These are phyloP conservation scores for Monosporozyma unispora DNA, from an alignment of 805 yeast species.

Conservation along the genomic window DNA sequence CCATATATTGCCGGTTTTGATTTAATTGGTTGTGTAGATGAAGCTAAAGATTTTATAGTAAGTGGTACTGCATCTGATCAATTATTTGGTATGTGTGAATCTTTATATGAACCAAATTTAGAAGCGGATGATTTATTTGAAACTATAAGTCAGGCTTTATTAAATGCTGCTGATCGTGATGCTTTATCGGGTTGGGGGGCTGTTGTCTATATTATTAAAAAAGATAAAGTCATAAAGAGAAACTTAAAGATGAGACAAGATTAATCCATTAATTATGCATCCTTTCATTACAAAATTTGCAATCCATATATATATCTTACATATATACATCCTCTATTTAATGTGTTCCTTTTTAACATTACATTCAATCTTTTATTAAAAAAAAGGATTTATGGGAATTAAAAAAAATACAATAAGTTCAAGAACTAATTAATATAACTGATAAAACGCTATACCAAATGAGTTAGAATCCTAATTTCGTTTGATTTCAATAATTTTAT, in stretches of 20 bases:
- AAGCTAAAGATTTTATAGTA: conserved; percentile 88
- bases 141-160: conserved; percentile 85
- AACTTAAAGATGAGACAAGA: conserved; percentile 93
- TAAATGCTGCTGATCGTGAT: conserved; percentile 95
- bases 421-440: too few species aligned
- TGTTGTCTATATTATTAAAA: conserved; percentile 81
- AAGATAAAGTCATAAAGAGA: conserved; percentile 83
- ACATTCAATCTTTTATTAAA: neutral
- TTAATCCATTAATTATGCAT: conserved; percentile 30
- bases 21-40: conserved; percentile 92
- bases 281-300: too few species aligned
- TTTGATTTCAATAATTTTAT: too few species aligned
- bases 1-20: conserved; percentile 96
- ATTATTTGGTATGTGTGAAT: conserved; percentile 96
- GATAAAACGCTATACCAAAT: too few species aligned
- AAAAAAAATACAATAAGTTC: too few species aligned
- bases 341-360: neutral
- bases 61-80: conserved; percentile 97
- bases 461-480: too few species aligned
- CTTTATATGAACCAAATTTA: conserved; percentile 85
- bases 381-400: too few species aligned
- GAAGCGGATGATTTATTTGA: conserved; percentile 95
- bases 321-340: too few species aligned
- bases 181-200: conserved; percentile 99
- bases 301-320: too few species aligned